These are phyloP conservation scores for Puccinia hordei DNA, from an alignment of 1,284 basidiomycete species.

Conservation along the genomic window DNA sequence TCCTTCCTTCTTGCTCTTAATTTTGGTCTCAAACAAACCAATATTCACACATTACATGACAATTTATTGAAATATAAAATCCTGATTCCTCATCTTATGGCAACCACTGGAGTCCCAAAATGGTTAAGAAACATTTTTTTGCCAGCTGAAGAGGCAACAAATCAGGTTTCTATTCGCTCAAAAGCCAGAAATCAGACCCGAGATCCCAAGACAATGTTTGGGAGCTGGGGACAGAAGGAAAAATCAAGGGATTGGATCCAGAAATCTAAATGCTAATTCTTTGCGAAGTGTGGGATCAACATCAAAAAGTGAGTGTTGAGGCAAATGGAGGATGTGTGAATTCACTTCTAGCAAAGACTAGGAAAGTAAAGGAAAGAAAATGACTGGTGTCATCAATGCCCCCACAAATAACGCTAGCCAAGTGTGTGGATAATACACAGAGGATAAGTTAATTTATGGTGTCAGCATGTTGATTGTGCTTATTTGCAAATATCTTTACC, in stretches of 20 bases:
- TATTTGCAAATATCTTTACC: neutral
- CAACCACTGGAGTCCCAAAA: constrained; percentile 68
- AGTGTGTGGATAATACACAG: constrained; percentile 17
- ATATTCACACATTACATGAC: constrained; percentile 66
- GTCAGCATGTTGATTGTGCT: neutral
- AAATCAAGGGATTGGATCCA: neutral
- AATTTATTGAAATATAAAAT: constrained; percentile 71
- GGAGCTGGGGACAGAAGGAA: neutral
- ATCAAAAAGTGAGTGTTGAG: neutral
- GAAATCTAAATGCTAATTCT: neutral
- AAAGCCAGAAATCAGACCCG: constrained; percentile 63
- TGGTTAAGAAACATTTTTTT: constrained; percentile 68
- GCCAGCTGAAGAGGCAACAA: constrained; percentile 65
- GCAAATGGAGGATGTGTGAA: neutral
- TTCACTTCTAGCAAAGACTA: neutral
- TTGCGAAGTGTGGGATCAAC: neutral
- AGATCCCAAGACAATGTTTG: constrained; percentile 43
- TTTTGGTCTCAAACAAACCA: constrained; percentile 70
- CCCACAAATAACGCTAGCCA: neutral
- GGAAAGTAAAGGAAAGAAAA: constrained; percentile 27
- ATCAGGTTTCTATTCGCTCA: constrained; percentile 69
- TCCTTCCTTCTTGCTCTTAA: constrained; percentile 60
- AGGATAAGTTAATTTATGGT: neutral
- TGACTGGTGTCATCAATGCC: constrained; percentile 15
- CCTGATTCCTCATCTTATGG: constrained; percentile 69